Evolutionary conservation across 2,329 filamentous ascomycete genomes (phyloP).

Genomic region (Dothidotthia symphoricarpi): DNA sequence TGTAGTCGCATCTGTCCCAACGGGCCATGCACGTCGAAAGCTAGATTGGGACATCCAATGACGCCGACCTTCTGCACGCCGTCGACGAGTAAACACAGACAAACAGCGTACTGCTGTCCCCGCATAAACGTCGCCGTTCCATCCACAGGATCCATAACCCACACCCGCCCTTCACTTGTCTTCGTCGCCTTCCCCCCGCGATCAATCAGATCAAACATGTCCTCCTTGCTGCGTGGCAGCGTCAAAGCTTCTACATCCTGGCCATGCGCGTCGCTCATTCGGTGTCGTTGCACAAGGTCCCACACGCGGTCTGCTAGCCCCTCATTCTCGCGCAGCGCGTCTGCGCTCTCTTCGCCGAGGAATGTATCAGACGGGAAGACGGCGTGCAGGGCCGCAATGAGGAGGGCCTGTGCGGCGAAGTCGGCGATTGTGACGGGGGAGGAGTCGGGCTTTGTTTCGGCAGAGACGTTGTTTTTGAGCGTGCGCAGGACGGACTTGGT

Average conservation of each 20-base stretch:
- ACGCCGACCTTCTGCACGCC: conserved; percentile 59
- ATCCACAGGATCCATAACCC: conserved; percentile 66
- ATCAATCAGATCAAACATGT: conserved; percentile 64
- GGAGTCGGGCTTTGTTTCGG: conserved; percentile 57
- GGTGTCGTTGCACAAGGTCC: conserved; percentile 49
- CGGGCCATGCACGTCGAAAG: conserved; percentile 34
- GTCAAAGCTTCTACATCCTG: conserved; percentile 9
- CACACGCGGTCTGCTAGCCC: conserved; percentile 55
- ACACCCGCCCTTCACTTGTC: conserved; percentile 50
- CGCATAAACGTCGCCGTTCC: conserved; percentile 62
- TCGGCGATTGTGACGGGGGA: conserved; percentile 64
- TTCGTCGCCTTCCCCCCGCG: conserved; percentile 55
- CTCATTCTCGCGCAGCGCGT: conserved; percentile 51
- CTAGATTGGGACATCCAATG: conserved; percentile 62
- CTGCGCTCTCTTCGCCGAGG: conserved; percentile 61
- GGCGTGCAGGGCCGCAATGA: conserved; percentile 57
- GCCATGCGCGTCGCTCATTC: conserved; percentile 27
- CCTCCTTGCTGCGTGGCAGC: conserved; percentile 49
- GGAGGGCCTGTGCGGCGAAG: conserved; percentile 62
- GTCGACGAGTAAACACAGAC: conserved; percentile 58
- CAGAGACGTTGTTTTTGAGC: conserved; percentile 48
- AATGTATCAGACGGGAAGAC: conserved; percentile 58
- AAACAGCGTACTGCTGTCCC: conserved; percentile 63
- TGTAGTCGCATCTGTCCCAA: conserved; percentile 23
- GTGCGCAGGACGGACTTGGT: conserved; percentile 55